These are phyloP conservation scores for Amanita subjunquillea DNA, from an alignment of 768 basidiomycete genomes.

Conservation along the genomic window DNA sequence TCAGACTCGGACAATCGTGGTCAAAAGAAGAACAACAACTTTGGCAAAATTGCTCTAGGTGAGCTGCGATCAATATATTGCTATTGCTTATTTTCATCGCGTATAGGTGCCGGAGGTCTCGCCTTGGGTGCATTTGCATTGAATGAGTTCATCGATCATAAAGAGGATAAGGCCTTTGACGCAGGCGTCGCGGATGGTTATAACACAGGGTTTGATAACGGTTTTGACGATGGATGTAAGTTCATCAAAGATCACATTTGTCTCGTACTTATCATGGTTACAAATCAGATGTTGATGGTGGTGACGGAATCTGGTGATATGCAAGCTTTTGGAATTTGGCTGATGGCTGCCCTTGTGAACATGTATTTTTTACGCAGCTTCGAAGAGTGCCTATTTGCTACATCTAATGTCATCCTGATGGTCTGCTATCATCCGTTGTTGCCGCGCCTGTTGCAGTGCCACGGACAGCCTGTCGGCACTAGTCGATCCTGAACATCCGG, in stretches of 20 bases:
- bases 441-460: no score
- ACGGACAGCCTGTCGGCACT: no score
- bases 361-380: background rate
- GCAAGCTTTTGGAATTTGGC: no score
- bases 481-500: no score
- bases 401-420: no score
- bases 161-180: background rate
- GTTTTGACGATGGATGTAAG: background rate
- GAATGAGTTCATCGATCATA: background rate
- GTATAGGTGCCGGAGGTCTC: background rate
- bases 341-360: background rate
- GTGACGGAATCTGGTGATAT: background rate
- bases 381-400: background rate
- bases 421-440: no score
- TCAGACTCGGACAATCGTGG: background rate
- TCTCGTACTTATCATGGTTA: background rate
- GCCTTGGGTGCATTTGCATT: background rate
- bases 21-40: conserved; percentile 30
- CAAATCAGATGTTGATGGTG: background rate
- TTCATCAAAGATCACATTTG: background rate
- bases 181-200: background rate
- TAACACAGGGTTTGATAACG: background rate
- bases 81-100: background rate
- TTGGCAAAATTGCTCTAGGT: conserved; percentile 45
- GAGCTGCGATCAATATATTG: conserved; percentile 8